Evolutionary conservation across 495 filamentous ascomycete genomes (phyloP), one percentile per base, ranked within the genome.

Genomic region (Trichocladium uniseriatum): DNA sequence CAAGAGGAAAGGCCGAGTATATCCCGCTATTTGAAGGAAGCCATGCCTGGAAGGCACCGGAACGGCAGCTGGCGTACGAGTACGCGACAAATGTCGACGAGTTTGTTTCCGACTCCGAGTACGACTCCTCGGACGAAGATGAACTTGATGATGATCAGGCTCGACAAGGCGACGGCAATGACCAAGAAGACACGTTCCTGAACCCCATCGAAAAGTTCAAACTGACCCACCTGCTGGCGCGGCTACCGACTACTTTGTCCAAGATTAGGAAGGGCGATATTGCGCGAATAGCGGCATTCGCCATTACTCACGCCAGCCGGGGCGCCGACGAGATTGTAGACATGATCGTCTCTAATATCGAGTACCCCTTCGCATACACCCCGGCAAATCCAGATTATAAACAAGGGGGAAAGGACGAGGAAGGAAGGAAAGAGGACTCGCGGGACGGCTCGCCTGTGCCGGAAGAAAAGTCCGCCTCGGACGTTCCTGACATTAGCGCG

Each of bases 271-370:
- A 86, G 58, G 88, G 89, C 2, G 91, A 96, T 60, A 80, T 95
- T 24, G 89, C 89, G 15, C 78, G 89, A 4, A 72, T 96, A 3
- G 90, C 89, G 3, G 78, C 84, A 20, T 96, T 97, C 60, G 92
- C 91, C 11, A 90, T 96, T 53, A 83, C 84, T 2, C 86, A 96
- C 61, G 87, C 87, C 2, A 79, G 71, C 27, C 59, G 72, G 36
- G 87, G 83, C 3, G 87, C 86, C 7, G 86, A 94, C 47, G 92
- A 97, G 70, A 81, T 96, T 32, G 90, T 94, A 18, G 78, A 89
- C 27, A 82, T 94, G 70, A 82, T 97, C 24, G 77, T 92, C 1
- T 73, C 79, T 0, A 97, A 98, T 55, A 76, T 94, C 37, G 70
- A 83, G 49, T 75, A 72, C 38, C 89, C 89, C 0, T 79, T 89